Conservation (phyloP, 176 grass and related monocot genomes). For the Zea mays region Zm-B73-REFERENCE-NAM-5.0 NC_050098.1:127706501-127707000, state of each 20-base stretch:
- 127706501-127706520: no score
- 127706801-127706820: slow-evolving; percentile 37
- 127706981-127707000: neutral
- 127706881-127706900: slow-evolving; percentile 25
- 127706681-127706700: slow-evolving; percentile 31
- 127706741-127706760: slow-evolving; percentile 44
- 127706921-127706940: slow-evolving; percentile 29
- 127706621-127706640: neutral
- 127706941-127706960: neutral
- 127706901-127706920: slow-evolving; percentile 32
- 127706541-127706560: no score
- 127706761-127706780: slow-evolving; percentile 39
- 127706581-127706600: no score
- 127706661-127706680: neutral
- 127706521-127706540: no score
- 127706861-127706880: slow-evolving; percentile 39
- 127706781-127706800: slow-evolving; percentile 30
- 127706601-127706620: neutral
- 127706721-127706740: slow-evolving; percentile 55
- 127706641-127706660: neutral
- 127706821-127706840: neutral
- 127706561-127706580: no score
- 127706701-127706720: slow-evolving; percentile 62
- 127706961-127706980: slow-evolving; percentile 21
- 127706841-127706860: slow-evolving; percentile 26